Conservation (phyloP, 148 eudicot genomes). For the Linanthus parryae region DNA sequence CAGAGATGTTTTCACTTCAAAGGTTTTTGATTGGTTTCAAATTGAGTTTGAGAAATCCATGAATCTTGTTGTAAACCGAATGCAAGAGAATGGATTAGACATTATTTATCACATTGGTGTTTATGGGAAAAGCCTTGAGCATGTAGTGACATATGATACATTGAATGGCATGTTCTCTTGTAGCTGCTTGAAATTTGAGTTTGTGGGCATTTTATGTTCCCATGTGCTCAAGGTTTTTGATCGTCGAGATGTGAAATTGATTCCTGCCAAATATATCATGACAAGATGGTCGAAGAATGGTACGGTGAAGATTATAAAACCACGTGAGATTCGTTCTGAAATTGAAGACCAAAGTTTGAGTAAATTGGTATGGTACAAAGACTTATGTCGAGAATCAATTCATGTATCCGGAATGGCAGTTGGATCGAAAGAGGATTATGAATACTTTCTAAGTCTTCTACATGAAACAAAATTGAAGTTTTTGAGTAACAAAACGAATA, state of each 20-base stretch:
- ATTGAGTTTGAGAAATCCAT: conserved; percentile 1
- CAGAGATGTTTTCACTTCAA: neutral
- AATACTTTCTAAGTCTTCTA: too few relatives aligned
- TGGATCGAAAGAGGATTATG: too few relatives aligned
- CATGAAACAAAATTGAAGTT: too few relatives aligned
- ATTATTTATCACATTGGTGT: neutral
- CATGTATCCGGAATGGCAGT: too few relatives aligned
- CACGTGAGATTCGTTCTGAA: too few relatives aligned
- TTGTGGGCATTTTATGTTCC: neutral
- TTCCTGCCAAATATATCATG: neutral
- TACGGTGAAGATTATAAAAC: neutral
- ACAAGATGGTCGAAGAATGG: neutral
- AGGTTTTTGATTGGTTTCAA: conserved; percentile 4
- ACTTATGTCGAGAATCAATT: too few relatives aligned
- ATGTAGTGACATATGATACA: neutral
- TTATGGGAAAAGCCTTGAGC: neutral
- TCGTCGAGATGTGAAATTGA: neutral
- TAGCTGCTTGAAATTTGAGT: conserved; percentile 2
- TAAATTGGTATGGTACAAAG: too few relatives aligned
- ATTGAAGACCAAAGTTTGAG: too few relatives aligned
- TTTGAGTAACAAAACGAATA: too few relatives aligned
- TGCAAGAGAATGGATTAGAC: neutral
- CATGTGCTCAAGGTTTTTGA: neutral
- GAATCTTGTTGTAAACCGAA: neutral
- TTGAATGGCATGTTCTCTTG: neutral